These are phyloP conservation scores for Nymphaea thermarum DNA, from an alignment of 164 flowering plant genomes.

Conservation along the genomic window DNA sequence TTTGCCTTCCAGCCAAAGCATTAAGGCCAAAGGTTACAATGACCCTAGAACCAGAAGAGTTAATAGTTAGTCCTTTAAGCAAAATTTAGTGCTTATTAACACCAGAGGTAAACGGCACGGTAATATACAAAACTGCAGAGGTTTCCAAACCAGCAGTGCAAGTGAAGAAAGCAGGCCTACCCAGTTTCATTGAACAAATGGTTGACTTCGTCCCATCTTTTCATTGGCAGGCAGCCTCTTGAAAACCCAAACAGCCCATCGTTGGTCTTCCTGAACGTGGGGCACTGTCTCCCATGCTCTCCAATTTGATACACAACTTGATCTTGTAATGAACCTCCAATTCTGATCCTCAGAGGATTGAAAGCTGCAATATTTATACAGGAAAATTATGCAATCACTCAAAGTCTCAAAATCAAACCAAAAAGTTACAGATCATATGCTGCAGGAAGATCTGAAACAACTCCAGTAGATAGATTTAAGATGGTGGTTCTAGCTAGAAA, in stretches of 20 bases:
- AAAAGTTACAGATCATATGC: not conserved
- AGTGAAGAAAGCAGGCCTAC: slow-evolving; percentile 19
- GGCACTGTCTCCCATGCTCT: slow-evolving; percentile 35
- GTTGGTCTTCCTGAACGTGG: slow-evolving; percentile 39
- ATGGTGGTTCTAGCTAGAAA: not conserved
- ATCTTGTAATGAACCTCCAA: slow-evolving; percentile 92
- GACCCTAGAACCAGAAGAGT: slow-evolving; percentile 6
- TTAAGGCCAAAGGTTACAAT: slow-evolving; percentile 12
- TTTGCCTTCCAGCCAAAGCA: slow-evolving; percentile 11
- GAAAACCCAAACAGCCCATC: slow-evolving; percentile 79
- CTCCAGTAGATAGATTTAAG: not conserved
- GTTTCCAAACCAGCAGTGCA: too few relatives aligned
- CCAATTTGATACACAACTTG: slow-evolving; percentile 66
- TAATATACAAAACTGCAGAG: too few relatives aligned
- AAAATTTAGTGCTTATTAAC: not conserved
- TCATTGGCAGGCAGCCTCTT: slow-evolving; percentile 59
- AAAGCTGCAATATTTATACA: slow-evolving; percentile 42
- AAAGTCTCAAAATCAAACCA: not conserved
- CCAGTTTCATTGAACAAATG: slow-evolving; percentile 50
- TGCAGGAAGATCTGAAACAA: not conserved
- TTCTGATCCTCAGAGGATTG: slow-evolving; percentile 55
- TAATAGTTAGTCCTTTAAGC: not conserved
- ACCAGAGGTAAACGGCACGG: too few relatives aligned
- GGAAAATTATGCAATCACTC: not conserved
- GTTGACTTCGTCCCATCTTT: slow-evolving; percentile 83